phyloP scores from a whole-genome alignment of 78 protist species.

The Dictyostelium firmibasis region DNA sequence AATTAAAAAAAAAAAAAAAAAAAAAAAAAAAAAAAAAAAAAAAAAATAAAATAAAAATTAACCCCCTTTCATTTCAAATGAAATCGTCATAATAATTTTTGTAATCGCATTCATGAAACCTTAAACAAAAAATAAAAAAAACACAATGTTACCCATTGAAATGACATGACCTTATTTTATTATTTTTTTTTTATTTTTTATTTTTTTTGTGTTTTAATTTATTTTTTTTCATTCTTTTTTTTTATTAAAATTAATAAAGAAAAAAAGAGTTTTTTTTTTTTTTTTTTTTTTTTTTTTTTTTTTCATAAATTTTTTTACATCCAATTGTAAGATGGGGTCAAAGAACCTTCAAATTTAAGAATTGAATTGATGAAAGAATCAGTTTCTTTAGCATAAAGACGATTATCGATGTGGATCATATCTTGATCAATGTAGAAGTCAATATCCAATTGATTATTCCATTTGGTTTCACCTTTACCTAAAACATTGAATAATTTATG shows the following conservation, averaged over 20 bases:
- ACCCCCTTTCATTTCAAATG: no score
- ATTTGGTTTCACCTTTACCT: conserved; percentile 66
- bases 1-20: no score
- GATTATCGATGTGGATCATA: conserved; percentile 67
- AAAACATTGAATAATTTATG: conserved; percentile 83
- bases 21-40: no score
- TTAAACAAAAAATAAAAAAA: no score
- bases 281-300: not conserved
- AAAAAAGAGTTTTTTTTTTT: not conserved
- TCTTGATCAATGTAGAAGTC: conserved; percentile 84
- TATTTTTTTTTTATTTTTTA: not conserved
- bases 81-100: no score
- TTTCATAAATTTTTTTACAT: conserved; percentile 11
- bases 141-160: no score
- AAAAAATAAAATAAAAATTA: no score
- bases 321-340: conserved; percentile 29
- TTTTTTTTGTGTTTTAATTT: not conserved
- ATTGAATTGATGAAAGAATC: conserved; percentile 62
- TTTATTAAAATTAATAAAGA: no score
- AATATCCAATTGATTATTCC: conserved; percentile 55
- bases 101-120: no score
- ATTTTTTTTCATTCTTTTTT: not conserved
- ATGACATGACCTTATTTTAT: no score
- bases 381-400: conserved; percentile 73
- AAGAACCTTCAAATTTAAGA: conserved; percentile 70